Percentiles rank a stretch among this genome's conserved stretches.
These are phyloP conservation scores for Peniophora sp. DNA, from an alignment of 1,284 basidiomycete genomes.

Conservation along the genomic window DNA sequence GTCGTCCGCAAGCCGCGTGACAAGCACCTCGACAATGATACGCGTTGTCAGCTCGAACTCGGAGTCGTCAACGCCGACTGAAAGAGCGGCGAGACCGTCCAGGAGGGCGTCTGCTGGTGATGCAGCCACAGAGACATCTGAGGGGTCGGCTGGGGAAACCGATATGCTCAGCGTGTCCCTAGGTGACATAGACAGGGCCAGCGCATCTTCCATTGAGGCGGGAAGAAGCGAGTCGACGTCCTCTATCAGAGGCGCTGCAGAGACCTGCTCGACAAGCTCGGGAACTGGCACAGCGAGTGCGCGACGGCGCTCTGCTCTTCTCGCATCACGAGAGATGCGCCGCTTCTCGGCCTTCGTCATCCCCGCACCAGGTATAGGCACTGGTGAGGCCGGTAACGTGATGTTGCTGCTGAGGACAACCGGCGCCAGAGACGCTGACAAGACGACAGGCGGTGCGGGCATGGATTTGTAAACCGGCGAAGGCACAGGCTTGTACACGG, in stretches of 20 bases:
- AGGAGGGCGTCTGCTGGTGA: neutral
- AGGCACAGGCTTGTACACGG: constrained; percentile 7
- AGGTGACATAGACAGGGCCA: constrained; percentile 1
- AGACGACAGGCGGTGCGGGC: neutral
- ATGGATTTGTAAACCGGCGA: constrained; percentile 5
- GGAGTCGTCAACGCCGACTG: neutral
- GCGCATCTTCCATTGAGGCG: neutral
- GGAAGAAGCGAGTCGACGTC: neutral
- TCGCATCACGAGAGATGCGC: constrained; percentile 42
- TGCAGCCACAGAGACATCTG: neutral
- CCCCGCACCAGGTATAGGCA: constrained; percentile 13
- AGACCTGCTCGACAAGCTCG: constrained; percentile 13
- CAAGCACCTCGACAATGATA: constrained; percentile 71
- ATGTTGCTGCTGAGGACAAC: neutral
- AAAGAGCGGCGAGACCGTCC: constrained; percentile 3
- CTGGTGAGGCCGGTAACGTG: constrained; percentile 10
- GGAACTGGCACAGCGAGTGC: constrained; percentile 1
- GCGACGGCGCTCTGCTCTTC: constrained; percentile 29
- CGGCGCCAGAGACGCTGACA: neutral
- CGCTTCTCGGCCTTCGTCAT: constrained; percentile 28
- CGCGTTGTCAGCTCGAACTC: constrained; percentile 21
- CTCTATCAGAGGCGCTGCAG: constrained; percentile 1
- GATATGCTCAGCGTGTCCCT: neutral
- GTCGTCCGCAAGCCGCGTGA: constrained; percentile 46
- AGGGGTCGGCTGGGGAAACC: no score